Percentiles rank a stretch among this genome's conserved stretches.
phyloP scores from a whole-genome alignment of 192 early-diverging fungal genomes.

The Rhizophagus sp. region DNA sequence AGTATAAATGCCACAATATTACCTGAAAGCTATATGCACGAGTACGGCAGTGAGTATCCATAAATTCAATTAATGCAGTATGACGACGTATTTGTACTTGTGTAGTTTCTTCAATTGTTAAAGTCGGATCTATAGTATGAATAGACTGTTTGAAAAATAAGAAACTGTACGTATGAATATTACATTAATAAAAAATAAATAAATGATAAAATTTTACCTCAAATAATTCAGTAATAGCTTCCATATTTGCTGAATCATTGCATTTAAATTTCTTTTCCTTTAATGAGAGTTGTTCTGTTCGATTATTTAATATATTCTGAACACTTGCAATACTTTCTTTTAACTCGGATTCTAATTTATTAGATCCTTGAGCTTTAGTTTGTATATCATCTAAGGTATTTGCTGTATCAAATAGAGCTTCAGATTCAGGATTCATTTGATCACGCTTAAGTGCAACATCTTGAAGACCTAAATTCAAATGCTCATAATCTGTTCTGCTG shows the following conservation, averaged over 20 bases:
- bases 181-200: no score
- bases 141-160: neutral
- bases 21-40: neutral
- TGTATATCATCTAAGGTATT: neutral
- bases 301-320: neutral
- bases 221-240: neutral
- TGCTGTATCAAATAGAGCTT: neutral
- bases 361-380: neutral
- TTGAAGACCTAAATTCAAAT: neutral
- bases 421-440: neutral
- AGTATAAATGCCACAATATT: neutral
- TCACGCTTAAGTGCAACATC: neutral
- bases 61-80: neutral
- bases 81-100: neutral
- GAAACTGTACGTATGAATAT: no score
- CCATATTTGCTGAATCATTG: neutral
- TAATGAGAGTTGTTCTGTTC: neutral
- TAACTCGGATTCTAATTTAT: constrained; percentile 1
- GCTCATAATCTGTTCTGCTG: neutral
- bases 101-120: neutral
- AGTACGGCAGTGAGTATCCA: neutral
- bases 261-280: neutral
- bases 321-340: neutral
- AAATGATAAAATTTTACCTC: neutral
- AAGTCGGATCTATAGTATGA: neutral